Conservation (phyloP, 2,329 filamentous ascomycete genomes). For the Diaporthe citri region DNA sequence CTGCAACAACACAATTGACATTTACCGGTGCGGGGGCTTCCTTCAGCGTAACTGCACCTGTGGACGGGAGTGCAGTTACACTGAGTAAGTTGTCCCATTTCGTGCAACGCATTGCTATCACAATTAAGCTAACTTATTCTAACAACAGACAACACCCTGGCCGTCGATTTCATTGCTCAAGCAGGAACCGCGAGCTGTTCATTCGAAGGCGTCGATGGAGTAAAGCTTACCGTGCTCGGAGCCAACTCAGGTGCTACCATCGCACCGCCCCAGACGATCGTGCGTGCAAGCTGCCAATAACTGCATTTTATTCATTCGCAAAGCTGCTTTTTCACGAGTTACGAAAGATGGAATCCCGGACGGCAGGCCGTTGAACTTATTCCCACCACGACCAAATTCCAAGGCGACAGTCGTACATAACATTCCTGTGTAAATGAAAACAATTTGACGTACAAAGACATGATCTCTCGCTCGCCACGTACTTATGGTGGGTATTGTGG, state of each 20-base stretch:
- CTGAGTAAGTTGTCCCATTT: conserved; percentile 7
- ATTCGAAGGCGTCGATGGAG: conserved; percentile 16
- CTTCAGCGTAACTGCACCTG: conserved; percentile 27
- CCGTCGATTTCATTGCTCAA: conserved; percentile 35
- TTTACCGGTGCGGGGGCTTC: conserved; percentile 34
- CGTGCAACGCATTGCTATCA: neutral
- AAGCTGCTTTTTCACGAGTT: neutral
- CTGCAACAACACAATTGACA: conserved; percentile 31
- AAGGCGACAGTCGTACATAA: neutral
- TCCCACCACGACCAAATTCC: too few relatives aligned
- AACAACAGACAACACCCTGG: conserved; percentile 29
- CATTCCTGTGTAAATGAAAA: neutral
- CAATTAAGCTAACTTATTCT: neutral
- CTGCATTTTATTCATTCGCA: too few relatives aligned
- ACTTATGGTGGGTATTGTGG: neutral
- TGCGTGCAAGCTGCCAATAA: conserved; percentile 27
- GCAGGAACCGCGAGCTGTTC: conserved; percentile 31
- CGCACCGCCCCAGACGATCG: conserved; percentile 35
- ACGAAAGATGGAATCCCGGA: neutral
- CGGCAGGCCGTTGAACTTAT: neutral
- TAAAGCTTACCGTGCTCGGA: conserved; percentile 26
- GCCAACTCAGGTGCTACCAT: conserved; percentile 32
- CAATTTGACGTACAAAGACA: neutral
- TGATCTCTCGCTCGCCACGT: neutral
- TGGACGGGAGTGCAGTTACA: conserved; percentile 24